Evolutionary conservation across 306 rosid species (phyloP), one percentile per base, ranked within the genome.

Genomic region (Ochetophila trinervis): DNA sequence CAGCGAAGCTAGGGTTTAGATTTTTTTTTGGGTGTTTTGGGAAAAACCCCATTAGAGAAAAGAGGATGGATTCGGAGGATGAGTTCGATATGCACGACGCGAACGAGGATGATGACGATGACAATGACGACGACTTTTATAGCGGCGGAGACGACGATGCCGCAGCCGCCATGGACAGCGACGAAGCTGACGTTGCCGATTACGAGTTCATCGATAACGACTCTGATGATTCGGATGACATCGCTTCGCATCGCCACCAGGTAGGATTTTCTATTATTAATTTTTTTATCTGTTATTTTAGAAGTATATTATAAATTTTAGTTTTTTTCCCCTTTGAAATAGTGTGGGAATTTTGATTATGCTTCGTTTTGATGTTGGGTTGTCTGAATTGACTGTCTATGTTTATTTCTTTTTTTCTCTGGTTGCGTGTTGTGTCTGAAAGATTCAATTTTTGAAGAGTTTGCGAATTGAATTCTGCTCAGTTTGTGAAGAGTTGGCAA

Each of bases 21-120:
- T 77, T 60, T 6, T 53, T 18, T 8, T 50, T 27, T 27, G 32
- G 32, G 32, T 27, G n/a, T 53, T 49, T 48, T 3, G 15, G 18
- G 34, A 52, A 18, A 52, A 67, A 2, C 55, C n/a, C 15, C 4
- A 15, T 27, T 27, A 27, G 32, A 36, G n/a, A 30, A 16, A 45
- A n/a, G 6, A 11, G 4, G 59, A 85, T 85, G 90, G 87, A 85
- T 20, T 79, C 83, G 45, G 87, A 82, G 67, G 90, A 85, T 24
- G 90, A 85, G 23, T 78, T 76, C 68, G 81, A 79, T 73, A 82
- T 85, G 90, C 87, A 79, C 64, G 87, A 82, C 30, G 90, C 83
- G 45, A 72, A 79, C 50, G 87, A 76, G 2, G 83, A 52, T 20
- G 76, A 69, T 11, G 77, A 80, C 36, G 68, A 54, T 36, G 88